Conservation (phyloP, 306 rosid species). For the Benincasa hispida region DNA sequence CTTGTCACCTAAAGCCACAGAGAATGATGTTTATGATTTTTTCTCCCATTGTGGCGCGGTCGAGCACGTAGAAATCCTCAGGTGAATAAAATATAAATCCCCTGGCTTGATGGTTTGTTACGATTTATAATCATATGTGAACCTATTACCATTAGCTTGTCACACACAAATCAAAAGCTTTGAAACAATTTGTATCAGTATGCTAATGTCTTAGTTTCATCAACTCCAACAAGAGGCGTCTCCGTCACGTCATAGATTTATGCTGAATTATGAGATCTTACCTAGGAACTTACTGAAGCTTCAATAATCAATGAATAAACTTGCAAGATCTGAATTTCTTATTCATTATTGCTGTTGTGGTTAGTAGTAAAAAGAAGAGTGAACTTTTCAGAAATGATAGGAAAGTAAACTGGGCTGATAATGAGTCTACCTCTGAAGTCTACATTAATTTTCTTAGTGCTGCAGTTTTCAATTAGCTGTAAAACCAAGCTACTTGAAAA, state of each 20-base stretch:
- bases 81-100: constrained; percentile 21
- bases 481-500: neutral
- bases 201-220: neutral
- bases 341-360: neutral
- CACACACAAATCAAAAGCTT: neutral
- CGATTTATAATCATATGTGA: neutral
- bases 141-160: neutral
- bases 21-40: constrained; percentile 54
- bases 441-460: neutral
- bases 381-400: neutral
- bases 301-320: neutral
- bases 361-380: neutral
- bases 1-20: constrained; percentile 67
- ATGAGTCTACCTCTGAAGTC: neutral
- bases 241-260: neutral
- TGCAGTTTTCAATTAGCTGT: neutral
- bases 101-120: neutral
- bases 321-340: neutral
- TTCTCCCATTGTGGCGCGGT: constrained; percentile 64
- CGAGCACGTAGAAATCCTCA: constrained; percentile 64
- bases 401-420: neutral
- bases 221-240: neutral
- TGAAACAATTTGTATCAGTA: neutral
- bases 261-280: neutral
- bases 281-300: neutral